These are phyloP conservation scores for Suillus cothurnatus DNA, from an alignment of 768 basidiomycete genomes.

Conservation along the genomic window DNA sequence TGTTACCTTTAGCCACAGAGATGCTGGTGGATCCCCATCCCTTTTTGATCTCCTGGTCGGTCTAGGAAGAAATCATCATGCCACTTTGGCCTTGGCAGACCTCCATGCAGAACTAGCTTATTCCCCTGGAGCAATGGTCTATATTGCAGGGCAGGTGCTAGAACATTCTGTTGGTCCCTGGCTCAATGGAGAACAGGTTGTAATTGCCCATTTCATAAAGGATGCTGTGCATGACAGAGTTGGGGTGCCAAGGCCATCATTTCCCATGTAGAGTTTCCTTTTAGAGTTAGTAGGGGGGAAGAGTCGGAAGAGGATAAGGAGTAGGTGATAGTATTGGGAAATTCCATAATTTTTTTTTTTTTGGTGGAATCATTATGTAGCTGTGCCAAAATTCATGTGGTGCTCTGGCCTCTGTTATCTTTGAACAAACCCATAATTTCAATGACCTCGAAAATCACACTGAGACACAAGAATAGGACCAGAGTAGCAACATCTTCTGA, in stretches of 20 bases:
- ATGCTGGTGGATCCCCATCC: no score
- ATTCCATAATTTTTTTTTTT: background rate
- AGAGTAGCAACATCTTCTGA: background rate
- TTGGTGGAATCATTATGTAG: background rate
- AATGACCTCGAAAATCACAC: background rate
- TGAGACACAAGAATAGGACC: background rate
- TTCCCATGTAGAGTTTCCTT: background rate
- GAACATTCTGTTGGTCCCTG: background rate
- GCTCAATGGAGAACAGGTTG: no score
- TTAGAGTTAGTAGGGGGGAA: background rate
- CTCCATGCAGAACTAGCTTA: background rate
- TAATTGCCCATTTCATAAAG: no score
- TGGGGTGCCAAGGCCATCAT: background rate
- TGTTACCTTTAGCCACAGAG: background rate
- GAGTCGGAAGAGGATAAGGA: background rate
- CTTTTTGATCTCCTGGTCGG: no score
- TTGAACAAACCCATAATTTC: background rate
- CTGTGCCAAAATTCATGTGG: background rate
- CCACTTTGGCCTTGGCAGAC: background rate
- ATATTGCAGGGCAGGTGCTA: background rate
- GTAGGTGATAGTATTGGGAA: background rate
- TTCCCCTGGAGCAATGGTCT: background rate
- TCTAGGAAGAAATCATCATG: background rate
- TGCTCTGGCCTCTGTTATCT: background rate
- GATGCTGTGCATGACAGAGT: no score